Evolutionary conservation across 1,284 basidiomycete species (phyloP), one percentile per base, ranked within the genome.

Genomic region (Mycena sp.): DNA sequence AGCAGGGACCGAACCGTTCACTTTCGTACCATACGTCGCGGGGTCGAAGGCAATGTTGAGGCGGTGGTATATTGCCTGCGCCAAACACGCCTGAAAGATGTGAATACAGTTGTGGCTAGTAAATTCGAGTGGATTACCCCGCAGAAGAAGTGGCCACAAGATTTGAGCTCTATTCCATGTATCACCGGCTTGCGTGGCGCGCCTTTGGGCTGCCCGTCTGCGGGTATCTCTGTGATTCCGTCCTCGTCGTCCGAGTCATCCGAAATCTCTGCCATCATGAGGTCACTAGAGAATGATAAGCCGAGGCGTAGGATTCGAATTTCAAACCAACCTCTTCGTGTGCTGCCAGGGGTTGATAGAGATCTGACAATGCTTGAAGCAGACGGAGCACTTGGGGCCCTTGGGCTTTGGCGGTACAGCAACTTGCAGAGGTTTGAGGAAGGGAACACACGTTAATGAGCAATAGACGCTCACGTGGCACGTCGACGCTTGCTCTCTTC

Each of bases 291-390:
- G 50, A 43, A 16, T 16, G 29, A 49, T n/a, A 26, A 14, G 17
- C 49, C 6, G 9, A 30, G 10, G 14, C 35, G 10, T 41, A 19
- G 16, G 19, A 6, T 41, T 17, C 25, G 19, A 44, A 51, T 19
- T 2, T 29, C 5, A 45, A 19, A 35, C 51, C 0, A 16, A 64
- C 67, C 58, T 58, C 30, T 60, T 50, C 3, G 68, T 67, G 3
- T 48, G 65, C 44, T 65, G 65, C 68, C 68, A 69, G 3, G 68
- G 68, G 37, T 69, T 65, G 32, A 58, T 45, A 16, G 62, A 60
- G 23, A 67, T 37, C 10, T 30, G 17, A 21, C 60, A 62, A 25
- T 26, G 25, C 11, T 10, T n/a, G 17, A 14, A 35, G 41, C 68
- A 69, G 19, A 69, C 43, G 9, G 58, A 21, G 50, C 68, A 69